Base-by-base conservation (phyloP, 768 basidiomycete species). In the Suillus variegatus region DNA sequence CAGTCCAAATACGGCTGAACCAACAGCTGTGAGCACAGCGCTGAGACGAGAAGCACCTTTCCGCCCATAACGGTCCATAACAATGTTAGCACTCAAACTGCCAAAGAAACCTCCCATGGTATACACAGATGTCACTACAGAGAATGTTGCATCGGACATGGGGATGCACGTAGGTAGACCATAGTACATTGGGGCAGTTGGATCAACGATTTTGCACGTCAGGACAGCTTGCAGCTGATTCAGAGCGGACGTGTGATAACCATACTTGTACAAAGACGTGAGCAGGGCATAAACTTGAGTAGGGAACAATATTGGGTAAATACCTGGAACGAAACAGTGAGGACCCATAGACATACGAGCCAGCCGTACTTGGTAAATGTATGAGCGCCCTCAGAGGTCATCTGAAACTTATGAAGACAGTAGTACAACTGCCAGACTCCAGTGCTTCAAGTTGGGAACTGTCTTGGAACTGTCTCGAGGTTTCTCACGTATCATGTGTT, bases 221-320 rank as follows among this genome's bases (percentile, higher is more conserved):
- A 95, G 74, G 51, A 90, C 87, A 6, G 84, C 85, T 72, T 93
- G 88, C 32, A 96, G 88, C 74, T 95, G 94, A 75, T 98, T 98
- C 65, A 98, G 85, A 18, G 90, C 90, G 2, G 94, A 92, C 49
- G 95, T 93, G 75, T 97, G 94, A 76, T 92, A 97, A n/a, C 95
- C 95, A 79, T 93, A 94, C 86, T 93, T 62, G 32, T 3, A 41
- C 62, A 52, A 16, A 40, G 56, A 36, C 16, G 38, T 35, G 6
- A 43, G 66, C 18, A 62, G 40, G 9, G 20, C 18, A 36, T 54
- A n/a, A 5, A 10, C 13, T 1, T 16, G 4, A 22, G 14, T 3
- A 41, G 28, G 57, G 28, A 18, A 41, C 40, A 7, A n/a, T 68
- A 32, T n/a, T 41, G 38, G 2, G 41, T 40, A 67, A 74, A 65